phyloP scores from a whole-genome alignment of 345 rosid species.

The Turritis glabra region DNA sequence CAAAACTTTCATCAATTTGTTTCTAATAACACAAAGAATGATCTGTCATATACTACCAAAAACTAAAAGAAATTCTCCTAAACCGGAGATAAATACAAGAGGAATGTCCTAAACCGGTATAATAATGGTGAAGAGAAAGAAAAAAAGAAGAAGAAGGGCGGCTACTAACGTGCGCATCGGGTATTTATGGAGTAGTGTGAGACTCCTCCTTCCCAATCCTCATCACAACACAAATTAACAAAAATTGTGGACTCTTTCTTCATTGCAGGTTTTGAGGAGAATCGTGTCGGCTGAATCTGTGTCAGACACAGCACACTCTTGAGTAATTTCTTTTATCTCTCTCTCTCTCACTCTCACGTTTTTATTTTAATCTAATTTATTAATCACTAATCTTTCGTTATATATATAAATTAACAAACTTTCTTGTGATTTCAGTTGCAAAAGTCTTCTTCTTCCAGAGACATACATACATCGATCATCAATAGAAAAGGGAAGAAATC shows the following conservation, averaged over 20 bases:
- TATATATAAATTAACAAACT: slow-evolving; percentile 15
- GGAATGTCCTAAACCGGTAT: not conserved
- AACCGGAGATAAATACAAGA: not conserved
- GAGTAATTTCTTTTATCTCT: slow-evolving; percentile 10
- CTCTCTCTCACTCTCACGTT: not conserved
- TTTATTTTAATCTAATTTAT: not conserved
- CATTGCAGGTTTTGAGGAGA: slow-evolving; percentile 57
- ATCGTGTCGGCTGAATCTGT: slow-evolving; percentile 58
- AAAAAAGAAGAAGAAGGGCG: not conserved
- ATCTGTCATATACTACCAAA: not conserved
- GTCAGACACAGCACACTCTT: slow-evolving; percentile 38
- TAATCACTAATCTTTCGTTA: not conserved
- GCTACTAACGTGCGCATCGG: slow-evolving; percentile 29
- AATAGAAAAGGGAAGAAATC: not conserved
- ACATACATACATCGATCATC: slow-evolving; percentile 5
- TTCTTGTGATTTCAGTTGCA: slow-evolving; percentile 18
- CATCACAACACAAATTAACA: too few relatives aligned
- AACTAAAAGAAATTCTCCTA: too few relatives aligned
- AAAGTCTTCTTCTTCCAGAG: slow-evolving; percentile 16
- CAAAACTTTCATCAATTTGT: not conserved
- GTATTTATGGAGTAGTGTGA: slow-evolving; percentile 27
- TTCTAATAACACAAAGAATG: not conserved
- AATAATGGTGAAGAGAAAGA: not conserved
- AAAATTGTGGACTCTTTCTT: slow-evolving; percentile 22
- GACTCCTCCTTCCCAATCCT: slow-evolving; percentile 25